A percentile compares a stretch with the other conserved stretches of the same genome.
phyloP scores from a whole-genome alignment of 768 basidiomycete species.

The Udeniomyces megalosporus region DNA sequence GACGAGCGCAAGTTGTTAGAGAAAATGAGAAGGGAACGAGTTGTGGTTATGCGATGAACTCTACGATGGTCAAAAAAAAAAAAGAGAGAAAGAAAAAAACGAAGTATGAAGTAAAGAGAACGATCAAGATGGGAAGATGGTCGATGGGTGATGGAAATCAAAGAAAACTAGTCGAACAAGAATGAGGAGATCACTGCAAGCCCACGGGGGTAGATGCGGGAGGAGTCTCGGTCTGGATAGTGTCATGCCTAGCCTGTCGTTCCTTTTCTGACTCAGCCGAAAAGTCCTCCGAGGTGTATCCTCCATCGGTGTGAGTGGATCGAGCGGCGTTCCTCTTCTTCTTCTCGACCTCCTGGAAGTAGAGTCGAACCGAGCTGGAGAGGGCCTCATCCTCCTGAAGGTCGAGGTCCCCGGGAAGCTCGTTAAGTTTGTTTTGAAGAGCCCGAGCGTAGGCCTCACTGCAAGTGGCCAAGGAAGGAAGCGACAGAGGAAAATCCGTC shows the following conservation, averaged over 20 bases:
- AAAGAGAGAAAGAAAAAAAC: neutral
- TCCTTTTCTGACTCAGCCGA: neutral
- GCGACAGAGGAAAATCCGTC: neutral
- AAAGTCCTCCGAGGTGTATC: neutral
- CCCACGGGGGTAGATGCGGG: no score
- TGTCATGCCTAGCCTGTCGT: neutral
- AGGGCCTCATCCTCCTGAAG: slow-evolving; percentile 2
- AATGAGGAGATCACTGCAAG: no score
- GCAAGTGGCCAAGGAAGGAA: neutral
- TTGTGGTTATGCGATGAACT: neutral
- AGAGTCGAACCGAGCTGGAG: neutral
- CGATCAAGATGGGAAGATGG: neutral
- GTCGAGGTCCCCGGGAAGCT: slow-evolving; percentile 2
- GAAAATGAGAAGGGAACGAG: neutral
- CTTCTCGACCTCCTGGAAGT: slow-evolving; percentile 8
- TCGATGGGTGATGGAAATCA: no score
- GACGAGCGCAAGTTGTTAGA: no score
- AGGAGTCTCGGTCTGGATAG: no score
- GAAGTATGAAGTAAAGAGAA: neutral
- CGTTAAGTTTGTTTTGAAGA: slow-evolving; percentile 4
- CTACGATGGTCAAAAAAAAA: neutral
- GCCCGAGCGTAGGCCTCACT: slow-evolving; percentile 6
- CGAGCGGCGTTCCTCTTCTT: neutral
- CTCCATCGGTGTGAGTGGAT: neutral
- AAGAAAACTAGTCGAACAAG: no score